These are phyloP conservation scores for Tephrocybe rancida DNA, from an alignment of 768 basidiomycete genomes.

Conservation along the genomic window DNA sequence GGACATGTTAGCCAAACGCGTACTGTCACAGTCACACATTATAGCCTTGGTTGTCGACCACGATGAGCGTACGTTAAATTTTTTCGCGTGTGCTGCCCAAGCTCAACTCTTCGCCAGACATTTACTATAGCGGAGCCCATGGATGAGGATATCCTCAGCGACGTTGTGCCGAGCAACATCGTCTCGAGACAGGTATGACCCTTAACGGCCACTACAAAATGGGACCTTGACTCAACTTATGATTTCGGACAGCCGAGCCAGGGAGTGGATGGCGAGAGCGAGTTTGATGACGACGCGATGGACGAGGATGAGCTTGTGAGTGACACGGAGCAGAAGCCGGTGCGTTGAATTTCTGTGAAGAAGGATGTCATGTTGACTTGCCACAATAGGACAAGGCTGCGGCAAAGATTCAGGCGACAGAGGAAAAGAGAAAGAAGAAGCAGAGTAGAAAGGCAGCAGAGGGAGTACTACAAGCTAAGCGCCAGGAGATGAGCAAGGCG, in stretches of 20 bases:
- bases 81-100: not conserved
- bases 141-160: constrained; percentile 86
- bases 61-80: constrained; percentile 24
- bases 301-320: constrained; percentile 68
- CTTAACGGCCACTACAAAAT: not conserved
- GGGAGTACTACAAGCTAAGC: constrained; percentile 65
- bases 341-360: constrained; percentile 22
- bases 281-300: constrained; percentile 61
- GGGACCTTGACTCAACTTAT: not conserved
- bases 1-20: constrained; percentile 16
- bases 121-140: constrained; percentile 41
- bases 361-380: not conserved
- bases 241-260: constrained; percentile 51
- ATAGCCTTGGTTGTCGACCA: constrained; percentile 14
- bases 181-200: constrained; percentile 80
- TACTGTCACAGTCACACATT: constrained; percentile 20
- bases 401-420: constrained; percentile 10
- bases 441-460: constrained; percentile 67
- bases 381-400: constrained; percentile 4
- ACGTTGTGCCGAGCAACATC: constrained; percentile 89
- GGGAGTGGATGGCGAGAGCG: constrained; percentile 75
- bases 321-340: constrained; percentile 44
- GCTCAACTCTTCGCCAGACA: constrained; percentile 24
- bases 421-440: constrained; percentile 36
- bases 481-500: constrained; percentile 86